Percentiles rank a stretch among this genome's conserved stretches.
phyloP scores from a whole-genome alignment of 31 red algal species.

The Porphyra umbilicalis region DNA sequence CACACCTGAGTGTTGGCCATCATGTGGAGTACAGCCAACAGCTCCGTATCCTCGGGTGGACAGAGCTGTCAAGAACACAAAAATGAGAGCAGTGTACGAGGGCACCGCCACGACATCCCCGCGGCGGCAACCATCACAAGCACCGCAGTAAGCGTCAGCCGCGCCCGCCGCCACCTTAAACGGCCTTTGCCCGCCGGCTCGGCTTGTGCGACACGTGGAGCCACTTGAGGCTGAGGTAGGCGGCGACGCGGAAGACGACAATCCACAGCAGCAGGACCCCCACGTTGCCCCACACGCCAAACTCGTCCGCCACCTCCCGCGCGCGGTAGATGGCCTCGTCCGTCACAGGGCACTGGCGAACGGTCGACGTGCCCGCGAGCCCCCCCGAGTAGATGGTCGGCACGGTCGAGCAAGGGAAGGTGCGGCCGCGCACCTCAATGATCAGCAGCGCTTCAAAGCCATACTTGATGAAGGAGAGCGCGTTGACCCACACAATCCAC shows the following conservation, averaged over 20 bases:
- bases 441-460: constrained; percentile 41
- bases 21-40: background rate
- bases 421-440: constrained; percentile 34
- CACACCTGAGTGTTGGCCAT: background rate
- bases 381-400: constrained; percentile 17
- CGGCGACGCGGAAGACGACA: constrained; percentile 19
- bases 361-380: background rate
- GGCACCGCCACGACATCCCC: too few relatives aligned
- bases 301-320: constrained; percentile 16
- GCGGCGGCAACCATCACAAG: background rate
- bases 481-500: constrained; percentile 55
- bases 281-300: constrained; percentile 30
- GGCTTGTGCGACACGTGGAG: constrained; percentile 54
- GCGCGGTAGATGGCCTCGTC: constrained; percentile 5
- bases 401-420: constrained; percentile 29
- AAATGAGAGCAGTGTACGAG: too few relatives aligned
- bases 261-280: constrained; percentile 41
- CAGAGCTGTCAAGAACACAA: background rate
- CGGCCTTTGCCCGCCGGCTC: constrained; percentile 6
- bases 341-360: constrained; percentile 3
- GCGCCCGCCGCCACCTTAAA: background rate
- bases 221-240: constrained; percentile 48
- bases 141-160: background rate
- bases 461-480: constrained; percentile 67
- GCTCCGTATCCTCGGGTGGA: background rate